Conservation (phyloP, 768 basidiomycete species). For the Pisolithus marmoratus region DNA sequence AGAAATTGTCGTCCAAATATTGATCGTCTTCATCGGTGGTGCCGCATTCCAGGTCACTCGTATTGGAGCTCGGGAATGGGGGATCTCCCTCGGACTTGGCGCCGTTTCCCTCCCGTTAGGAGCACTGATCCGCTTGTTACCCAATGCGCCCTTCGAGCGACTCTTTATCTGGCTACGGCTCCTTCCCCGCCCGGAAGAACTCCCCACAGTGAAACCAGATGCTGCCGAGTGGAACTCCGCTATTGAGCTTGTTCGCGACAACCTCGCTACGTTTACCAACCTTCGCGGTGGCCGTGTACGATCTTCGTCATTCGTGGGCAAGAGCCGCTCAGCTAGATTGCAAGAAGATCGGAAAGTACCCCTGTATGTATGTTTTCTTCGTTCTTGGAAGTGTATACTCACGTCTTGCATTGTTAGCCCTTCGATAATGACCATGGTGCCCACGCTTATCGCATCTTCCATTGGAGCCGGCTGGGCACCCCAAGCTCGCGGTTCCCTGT, state of each 20-base stretch:
- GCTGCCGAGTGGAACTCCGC: constrained; percentile 69
- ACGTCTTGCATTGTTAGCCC: constrained; percentile 43
- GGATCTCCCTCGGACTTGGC: constrained; percentile 84
- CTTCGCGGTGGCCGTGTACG: constrained; percentile 87
- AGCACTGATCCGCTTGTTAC: constrained; percentile 70
- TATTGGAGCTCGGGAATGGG: constrained; percentile 86
- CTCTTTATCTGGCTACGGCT: constrained; percentile 51
- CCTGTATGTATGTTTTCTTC: constrained; percentile 38
- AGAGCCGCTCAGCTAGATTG: constrained; percentile 62
- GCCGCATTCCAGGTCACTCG: constrained; percentile 85
- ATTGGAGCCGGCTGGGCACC: constrained; percentile 64
- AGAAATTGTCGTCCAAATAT: constrained; percentile 84
- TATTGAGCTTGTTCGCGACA: constrained; percentile 78
- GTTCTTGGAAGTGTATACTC: constrained; percentile 5
- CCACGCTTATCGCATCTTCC: constrained; percentile 66
- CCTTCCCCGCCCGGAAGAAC: constrained; percentile 52
- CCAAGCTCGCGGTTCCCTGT: constrained; percentile 50
- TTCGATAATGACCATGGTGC: constrained; percentile 71
- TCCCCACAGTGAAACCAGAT: constrained; percentile 61
- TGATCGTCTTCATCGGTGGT: constrained; percentile 89
- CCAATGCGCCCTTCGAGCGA: constrained; percentile 72
- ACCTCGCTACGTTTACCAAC: constrained; percentile 74
- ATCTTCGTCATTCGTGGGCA: constrained; percentile 79
- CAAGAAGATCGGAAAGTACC: constrained; percentile 41
- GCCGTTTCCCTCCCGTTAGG: constrained; percentile 85